Percentiles rank a stretch among this genome's conserved stretches.
phyloP scores from a whole-genome alignment of 208 protist genomes.

The Lotmaria passim region DNA sequence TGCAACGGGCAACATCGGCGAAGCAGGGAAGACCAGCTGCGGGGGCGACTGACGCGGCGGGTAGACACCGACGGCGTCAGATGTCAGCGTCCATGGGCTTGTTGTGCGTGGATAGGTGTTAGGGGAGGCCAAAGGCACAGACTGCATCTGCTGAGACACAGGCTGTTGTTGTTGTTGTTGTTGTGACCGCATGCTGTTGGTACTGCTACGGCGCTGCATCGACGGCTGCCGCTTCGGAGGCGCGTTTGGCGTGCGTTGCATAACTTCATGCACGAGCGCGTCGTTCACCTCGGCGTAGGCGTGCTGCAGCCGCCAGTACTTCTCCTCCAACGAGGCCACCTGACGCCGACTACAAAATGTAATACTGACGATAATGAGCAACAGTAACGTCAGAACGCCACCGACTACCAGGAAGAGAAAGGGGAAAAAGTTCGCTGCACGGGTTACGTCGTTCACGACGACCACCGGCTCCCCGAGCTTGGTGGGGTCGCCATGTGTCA shows the following conservation, averaged over 20 bases:
- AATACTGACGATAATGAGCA: conserved; percentile 17
- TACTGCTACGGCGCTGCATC: conserved; percentile 9
- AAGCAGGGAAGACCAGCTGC: conserved; percentile 1
- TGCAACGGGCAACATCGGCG: not conserved
- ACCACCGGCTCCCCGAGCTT: conserved; percentile 2
- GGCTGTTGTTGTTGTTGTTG: not conserved
- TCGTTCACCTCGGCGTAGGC: conserved; percentile 27
- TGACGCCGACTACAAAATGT: conserved; percentile 25
- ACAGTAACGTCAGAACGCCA: conserved; percentile 18
- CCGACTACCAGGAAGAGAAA: conserved; percentile 31
- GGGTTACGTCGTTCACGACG: conserved; percentile 6
- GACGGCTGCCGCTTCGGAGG: not conserved
- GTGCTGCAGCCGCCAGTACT: conserved; percentile 32
- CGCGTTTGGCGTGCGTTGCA: not conserved
- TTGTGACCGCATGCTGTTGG: not conserved
- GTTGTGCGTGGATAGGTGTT: not conserved
- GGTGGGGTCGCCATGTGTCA: not conserved
- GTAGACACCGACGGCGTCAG: conserved; percentile 1
- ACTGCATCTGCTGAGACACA: conserved; percentile 1
- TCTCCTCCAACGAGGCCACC: conserved; percentile 22
- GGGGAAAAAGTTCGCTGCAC: conserved; percentile 18
- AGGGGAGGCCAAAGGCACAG: not conserved
- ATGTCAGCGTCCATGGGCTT: conserved; percentile 1
- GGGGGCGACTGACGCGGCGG: not conserved
- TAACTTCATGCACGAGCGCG: conserved; percentile 10